Evolutionary conservation across 768 basidiomycete species (phyloP).

Genomic region (Multifurca ochricompacta): DNA sequence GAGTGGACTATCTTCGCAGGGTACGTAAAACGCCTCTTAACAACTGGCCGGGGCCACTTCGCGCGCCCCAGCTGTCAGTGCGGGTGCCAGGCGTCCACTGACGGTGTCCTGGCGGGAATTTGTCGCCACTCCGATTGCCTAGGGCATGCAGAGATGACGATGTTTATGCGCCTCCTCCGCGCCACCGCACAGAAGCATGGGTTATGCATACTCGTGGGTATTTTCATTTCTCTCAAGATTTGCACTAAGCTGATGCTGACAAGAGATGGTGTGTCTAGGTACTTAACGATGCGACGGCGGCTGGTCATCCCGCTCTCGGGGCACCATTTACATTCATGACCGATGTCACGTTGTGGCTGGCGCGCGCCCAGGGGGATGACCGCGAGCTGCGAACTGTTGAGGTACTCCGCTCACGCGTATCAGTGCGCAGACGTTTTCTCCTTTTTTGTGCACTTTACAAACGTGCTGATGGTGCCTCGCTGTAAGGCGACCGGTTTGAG

Average conservation of each 20-base stretch:
- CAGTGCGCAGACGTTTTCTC: constrained; percentile 16
- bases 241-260: neutral
- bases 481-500: neutral
- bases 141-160: constrained; percentile 66
- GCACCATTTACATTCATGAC: constrained; percentile 67
- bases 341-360: constrained; percentile 70
- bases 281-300: constrained; percentile 30
- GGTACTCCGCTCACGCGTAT: constrained; percentile 26
- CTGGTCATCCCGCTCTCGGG: constrained; percentile 64
- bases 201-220: constrained; percentile 48
- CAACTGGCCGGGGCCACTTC: neutral
- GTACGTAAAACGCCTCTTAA: constrained; percentile 15
- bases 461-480: neutral
- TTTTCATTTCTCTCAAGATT: neutral
- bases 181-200: constrained; percentile 37
- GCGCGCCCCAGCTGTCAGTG: too few relatives aligned
- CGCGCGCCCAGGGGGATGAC: constrained; percentile 23
- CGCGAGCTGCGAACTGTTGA: constrained; percentile 21
- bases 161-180: constrained; percentile 60
- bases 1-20: constrained; percentile 60
- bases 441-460: neutral
- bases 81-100: neutral
- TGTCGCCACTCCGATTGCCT: too few relatives aligned
- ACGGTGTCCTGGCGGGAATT: too few relatives aligned
- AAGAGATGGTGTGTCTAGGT: constrained; percentile 34